Conservation (phyloP, 805 yeast species). For the Suhomyces prunicola region DNA sequence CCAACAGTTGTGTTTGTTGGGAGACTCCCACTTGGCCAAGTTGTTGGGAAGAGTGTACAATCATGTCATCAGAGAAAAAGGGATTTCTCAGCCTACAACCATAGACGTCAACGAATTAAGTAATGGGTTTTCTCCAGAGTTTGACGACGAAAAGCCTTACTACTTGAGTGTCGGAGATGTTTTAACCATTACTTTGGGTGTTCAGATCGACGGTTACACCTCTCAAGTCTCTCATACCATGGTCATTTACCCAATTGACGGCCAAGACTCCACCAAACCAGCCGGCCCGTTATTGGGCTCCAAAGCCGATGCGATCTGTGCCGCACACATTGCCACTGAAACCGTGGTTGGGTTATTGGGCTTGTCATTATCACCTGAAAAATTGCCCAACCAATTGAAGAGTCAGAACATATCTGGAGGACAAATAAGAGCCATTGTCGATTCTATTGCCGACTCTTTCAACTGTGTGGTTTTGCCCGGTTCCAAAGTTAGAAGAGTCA, state of each 20-base stretch:
- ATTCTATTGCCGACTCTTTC: conserved; percentile 80
- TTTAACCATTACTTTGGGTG: conserved; percentile 81
- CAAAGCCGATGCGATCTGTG: conserved; percentile 86
- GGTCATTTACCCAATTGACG: conserved; percentile 72
- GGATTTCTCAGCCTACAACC: conserved; percentile 88
- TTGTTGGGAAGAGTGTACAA: conserved; percentile 61
- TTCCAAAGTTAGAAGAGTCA: conserved; percentile 83
- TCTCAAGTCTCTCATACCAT: conserved; percentile 82
- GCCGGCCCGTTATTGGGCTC: conserved; percentile 79
- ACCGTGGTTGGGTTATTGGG: conserved; percentile 78
- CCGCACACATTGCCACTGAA: conserved; percentile 85
- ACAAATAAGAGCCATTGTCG: conserved; percentile 70
- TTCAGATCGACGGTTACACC: conserved; percentile 94
- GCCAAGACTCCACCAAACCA: conserved; percentile 38
- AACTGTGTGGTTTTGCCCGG: conserved; percentile 89
- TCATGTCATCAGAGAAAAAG: conserved; percentile 72
- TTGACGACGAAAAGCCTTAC: conserved; percentile 52
- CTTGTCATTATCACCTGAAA: conserved; percentile 70
- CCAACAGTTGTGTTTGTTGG: conserved; percentile 74
- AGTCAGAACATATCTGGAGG: conserved; percentile 59
- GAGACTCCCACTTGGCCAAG: conserved; percentile 70
- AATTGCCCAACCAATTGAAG: conserved; percentile 55
- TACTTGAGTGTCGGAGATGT: conserved; percentile 73
- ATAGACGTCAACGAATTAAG: conserved; percentile 80
- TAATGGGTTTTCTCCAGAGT: conserved; percentile 82